phyloP scores from a whole-genome alignment of 1,284 basidiomycete genomes.

The Ustilago loliicola region DNA sequence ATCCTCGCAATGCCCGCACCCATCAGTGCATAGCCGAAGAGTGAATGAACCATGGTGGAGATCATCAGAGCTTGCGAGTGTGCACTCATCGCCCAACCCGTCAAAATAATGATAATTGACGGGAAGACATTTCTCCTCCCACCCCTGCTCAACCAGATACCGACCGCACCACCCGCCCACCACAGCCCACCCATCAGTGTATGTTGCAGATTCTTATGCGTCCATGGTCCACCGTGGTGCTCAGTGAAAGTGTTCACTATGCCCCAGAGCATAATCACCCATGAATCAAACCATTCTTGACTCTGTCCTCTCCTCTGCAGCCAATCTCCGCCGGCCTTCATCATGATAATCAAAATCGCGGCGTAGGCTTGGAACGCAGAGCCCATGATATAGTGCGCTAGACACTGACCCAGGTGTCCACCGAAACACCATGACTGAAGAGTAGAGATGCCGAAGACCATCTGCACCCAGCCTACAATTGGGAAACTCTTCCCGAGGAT shows the following conservation, averaged over 20 bases:
- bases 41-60: constrained; percentile 78
- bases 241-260: constrained; percentile 93
- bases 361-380: constrained; percentile 80
- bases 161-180: constrained; percentile 91
- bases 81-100: constrained; percentile 92
- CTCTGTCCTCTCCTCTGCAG: constrained; percentile 74
- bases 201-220: constrained; percentile 94
- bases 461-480: constrained; percentile 78
- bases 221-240: constrained; percentile 71
- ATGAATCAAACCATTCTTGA: constrained; percentile 92
- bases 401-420: constrained; percentile 75
- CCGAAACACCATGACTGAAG: constrained; percentile 76
- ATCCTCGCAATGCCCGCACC: constrained; percentile 85
- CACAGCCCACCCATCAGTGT: constrained; percentile 76
- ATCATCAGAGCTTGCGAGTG: constrained; percentile 81
- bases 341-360: constrained; percentile 83
- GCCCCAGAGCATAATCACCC: constrained; percentile 86
- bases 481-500: constrained; percentile 87
- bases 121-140: constrained; percentile 88
- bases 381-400: constrained; percentile 78
- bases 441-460: constrained; percentile 62
- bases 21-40: constrained; percentile 89
- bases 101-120: constrained; percentile 78
- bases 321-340: constrained; percentile 87
- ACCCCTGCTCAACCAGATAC: constrained; percentile 85